A percentile compares a stretch with the other conserved stretches of the same genome.
phyloP scores from a whole-genome alignment of 768 basidiomycete species.

The Auriscalpium microsporum region DNA sequence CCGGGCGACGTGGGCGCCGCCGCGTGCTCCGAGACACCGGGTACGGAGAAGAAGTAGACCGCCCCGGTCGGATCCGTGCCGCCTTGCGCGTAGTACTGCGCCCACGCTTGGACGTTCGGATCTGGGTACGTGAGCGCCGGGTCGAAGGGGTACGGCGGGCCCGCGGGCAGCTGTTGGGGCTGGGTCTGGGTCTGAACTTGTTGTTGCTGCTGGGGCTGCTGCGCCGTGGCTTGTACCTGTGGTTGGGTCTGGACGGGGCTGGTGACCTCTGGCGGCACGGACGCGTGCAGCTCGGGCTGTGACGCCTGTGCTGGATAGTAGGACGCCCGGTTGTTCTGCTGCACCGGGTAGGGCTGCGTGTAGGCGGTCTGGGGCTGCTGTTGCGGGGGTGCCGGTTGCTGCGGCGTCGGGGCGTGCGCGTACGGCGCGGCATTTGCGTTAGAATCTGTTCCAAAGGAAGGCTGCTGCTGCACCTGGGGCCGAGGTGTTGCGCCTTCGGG shows the following conservation, averaged over 20 bases:
- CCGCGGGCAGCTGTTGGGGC: conserved; percentile 18
- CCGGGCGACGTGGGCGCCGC: not conserved
- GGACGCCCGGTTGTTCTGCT: conserved; percentile 15
- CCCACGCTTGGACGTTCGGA: conserved; percentile 81
- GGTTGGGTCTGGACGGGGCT: conserved; percentile 27
- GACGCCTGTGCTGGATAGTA: conserved; percentile 8
- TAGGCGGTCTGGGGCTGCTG: conserved; percentile 21
- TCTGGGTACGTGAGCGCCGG: conserved; percentile 64
- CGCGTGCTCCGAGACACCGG: conserved; percentile 52
- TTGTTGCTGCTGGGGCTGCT: conserved; percentile 4
- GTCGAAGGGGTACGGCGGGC: conserved; percentile 50
- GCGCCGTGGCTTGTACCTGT: conserved; percentile 22
- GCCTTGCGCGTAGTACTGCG: conserved; percentile 75
- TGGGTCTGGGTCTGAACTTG: conserved; percentile 16
- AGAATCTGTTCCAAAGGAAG: conserved; percentile 15
- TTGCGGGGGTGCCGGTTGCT: not conserved
- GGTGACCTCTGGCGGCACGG: not conserved
- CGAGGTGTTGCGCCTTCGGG: conserved; percentile 22
- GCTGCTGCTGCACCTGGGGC: conserved; percentile 19
- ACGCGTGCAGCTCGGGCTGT: conserved; percentile 10
- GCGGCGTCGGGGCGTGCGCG: not conserved
- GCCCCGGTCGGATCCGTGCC: conserved; percentile 66
- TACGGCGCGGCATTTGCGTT: not conserved
- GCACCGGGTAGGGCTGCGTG: conserved; percentile 15
- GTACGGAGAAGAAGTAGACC: conserved; percentile 75